These are phyloP conservation scores for Dendrostoma leiphaemia DNA, from an alignment of 2,329 filamentous ascomycete species.

Conservation along the genomic window DNA sequence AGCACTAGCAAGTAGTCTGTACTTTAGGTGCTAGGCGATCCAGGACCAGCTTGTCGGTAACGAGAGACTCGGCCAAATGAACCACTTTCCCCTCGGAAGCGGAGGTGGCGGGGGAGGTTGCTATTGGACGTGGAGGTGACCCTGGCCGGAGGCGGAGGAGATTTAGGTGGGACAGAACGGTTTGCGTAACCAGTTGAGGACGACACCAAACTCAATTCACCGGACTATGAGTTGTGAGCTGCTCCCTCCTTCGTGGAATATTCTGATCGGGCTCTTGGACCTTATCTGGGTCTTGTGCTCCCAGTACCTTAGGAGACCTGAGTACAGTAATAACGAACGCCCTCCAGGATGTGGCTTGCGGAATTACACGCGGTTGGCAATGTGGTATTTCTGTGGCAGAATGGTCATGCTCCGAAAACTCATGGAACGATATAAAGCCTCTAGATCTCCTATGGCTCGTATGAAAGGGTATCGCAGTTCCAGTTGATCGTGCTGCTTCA, in stretches of 20 bases:
- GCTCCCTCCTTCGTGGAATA: conserved; percentile 2
- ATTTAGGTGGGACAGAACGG: too few species aligned
- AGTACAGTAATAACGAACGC: too few species aligned
- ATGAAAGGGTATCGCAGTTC: not conserved
- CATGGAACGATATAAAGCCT: not conserved
- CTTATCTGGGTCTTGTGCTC: too few species aligned
- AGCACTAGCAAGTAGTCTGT: too few species aligned
- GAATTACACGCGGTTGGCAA: not conserved
- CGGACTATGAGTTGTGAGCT: not conserved
- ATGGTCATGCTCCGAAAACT: not conserved
- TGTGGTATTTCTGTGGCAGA: not conserved
- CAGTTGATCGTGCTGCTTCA: not conserved
- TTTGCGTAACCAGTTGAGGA: too few species aligned
- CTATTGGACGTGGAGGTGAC: conserved; percentile 1
- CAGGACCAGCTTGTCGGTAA: too few species aligned
- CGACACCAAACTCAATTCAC: not conserved
- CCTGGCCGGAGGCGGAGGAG: not conserved
- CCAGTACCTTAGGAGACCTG: too few species aligned
- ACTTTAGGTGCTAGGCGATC: too few species aligned
- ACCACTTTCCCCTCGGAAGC: not conserved
- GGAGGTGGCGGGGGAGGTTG: conserved; percentile 6
- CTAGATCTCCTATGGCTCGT: not conserved
- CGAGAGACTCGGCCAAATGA: not conserved
- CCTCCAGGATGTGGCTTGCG: too few species aligned
- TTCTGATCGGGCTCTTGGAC: not conserved